Evolutionary conservation across 768 basidiomycete genomes (phyloP).

Genomic region (Cyclocybe aegerita): DNA sequence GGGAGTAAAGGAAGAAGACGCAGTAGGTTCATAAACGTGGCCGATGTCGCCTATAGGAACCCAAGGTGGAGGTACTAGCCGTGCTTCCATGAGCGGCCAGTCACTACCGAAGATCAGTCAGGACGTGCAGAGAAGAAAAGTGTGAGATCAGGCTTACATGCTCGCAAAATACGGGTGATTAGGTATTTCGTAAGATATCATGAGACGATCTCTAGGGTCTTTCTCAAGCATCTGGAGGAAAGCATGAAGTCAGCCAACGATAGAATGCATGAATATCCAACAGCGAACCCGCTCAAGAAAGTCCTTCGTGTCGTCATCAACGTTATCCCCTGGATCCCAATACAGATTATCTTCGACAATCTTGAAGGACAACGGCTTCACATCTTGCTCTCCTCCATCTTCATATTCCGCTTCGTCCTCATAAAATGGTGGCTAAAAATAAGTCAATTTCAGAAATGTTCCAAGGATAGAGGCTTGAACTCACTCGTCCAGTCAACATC

Average conservation of each 20-base stretch:
- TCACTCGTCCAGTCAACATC: constrained; percentile 59
- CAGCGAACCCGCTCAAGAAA: constrained; percentile 23
- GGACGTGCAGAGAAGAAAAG: neutral
- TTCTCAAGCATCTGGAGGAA: constrained; percentile 26
- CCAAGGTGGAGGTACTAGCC: constrained; percentile 24
- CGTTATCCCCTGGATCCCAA: constrained; percentile 23
- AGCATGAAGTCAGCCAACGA: neutral
- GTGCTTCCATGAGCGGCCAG: constrained; percentile 24
- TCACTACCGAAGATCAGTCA: constrained; percentile 16
- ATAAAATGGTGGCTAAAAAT: constrained; percentile 23
- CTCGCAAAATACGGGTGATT: constrained; percentile 30
- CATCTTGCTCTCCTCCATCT: constrained; percentile 11
- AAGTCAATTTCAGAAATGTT: neutral
- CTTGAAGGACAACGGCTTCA: constrained; percentile 14
- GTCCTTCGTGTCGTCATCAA: constrained; percentile 23
- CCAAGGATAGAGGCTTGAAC: neutral
- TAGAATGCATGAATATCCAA: neutral
- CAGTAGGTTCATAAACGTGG: constrained; percentile 19
- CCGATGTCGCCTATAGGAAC: constrained; percentile 17
- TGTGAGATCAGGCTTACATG: constrained; percentile 19
- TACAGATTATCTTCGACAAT: constrained; percentile 21
- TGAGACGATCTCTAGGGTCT: constrained; percentile 23
- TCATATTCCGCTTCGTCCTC: constrained; percentile 16
- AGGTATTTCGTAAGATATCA: constrained; percentile 25
- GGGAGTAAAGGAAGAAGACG: constrained; percentile 8